phyloP scores from a whole-genome alignment of 805 yeast species.

The Zygotorulaspora danielsina region DNA sequence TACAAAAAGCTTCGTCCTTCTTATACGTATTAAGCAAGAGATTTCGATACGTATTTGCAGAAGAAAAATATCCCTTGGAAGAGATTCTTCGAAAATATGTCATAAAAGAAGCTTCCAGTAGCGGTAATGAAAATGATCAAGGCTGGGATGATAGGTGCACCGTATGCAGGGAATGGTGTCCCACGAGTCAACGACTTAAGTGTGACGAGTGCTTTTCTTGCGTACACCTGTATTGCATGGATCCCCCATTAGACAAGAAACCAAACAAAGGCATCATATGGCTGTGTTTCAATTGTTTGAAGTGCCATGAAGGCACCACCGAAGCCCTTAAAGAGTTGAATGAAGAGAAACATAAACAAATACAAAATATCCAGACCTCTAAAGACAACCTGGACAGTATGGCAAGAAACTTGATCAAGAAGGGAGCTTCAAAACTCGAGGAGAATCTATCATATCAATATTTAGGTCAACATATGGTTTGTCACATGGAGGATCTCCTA shows the following conservation, averaged over 20 bases:
- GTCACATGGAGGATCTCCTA: conserved; percentile 22
- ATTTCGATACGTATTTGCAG: conserved; percentile 71
- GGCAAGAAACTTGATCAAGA: conserved; percentile 16
- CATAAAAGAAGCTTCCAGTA: conserved; percentile 7
- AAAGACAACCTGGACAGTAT: conserved; percentile 16
- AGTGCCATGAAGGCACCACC: conserved; percentile 45
- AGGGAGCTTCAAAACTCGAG: conserved; percentile 9
- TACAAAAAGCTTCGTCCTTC: conserved; percentile 46
- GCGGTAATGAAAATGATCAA: conserved; percentile 2
- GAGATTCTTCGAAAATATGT: conserved; percentile 26
- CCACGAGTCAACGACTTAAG: conserved; percentile 61
- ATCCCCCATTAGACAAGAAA: conserved; percentile 74
- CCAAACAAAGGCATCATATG: conserved; percentile 88
- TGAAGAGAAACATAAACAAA: conserved; percentile 11
- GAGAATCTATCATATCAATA: conserved; percentile 32
- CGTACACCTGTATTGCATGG: conserved; percentile 79
- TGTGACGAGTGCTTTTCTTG: conserved; percentile 72
- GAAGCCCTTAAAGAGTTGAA: conserved; percentile 11
- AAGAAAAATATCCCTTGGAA: conserved; percentile 38
- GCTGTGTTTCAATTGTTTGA: conserved; percentile 81
- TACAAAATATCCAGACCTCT: conserved; percentile 3
- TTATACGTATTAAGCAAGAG: conserved; percentile 59
- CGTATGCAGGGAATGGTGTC: conserved; percentile 82
- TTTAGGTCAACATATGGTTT: conserved; percentile 25
- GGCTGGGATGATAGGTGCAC: conserved; percentile 47